These are phyloP conservation scores for Podospora tetraspora DNA, from an alignment of 495 filamentous ascomycete genomes.

Conservation along the genomic window DNA sequence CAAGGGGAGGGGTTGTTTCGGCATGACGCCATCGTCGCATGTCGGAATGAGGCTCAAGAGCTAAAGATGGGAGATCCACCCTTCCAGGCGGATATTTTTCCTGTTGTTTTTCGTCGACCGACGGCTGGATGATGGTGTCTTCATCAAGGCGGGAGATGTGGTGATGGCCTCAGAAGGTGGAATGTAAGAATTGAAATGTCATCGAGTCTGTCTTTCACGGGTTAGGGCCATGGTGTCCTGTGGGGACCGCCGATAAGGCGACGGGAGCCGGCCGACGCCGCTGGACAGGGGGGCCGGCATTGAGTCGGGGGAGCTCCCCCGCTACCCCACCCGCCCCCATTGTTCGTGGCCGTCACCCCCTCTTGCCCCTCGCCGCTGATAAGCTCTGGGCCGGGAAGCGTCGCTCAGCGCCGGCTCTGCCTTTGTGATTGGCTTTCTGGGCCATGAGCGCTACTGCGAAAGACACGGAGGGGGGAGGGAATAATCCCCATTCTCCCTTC, in stretches of 20 bases:
- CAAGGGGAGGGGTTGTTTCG: background rate
- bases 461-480: background rate
- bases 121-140: background rate
- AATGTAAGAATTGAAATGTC: background rate
- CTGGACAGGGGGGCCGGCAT: background rate
- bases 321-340: background rate
- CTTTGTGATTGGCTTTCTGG: background rate
- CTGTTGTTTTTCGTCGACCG: background rate
- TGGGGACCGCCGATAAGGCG: slow-evolving; percentile 10
- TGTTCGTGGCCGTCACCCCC: slow-evolving; percentile 2
- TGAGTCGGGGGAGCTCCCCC: slow-evolving; percentile 1
- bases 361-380: background rate
- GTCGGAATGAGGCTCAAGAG: background rate
- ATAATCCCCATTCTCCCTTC: background rate
- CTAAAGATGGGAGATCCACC: background rate
- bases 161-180: background rate
- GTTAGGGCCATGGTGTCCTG: slow-evolving; percentile 5
- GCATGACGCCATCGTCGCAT: background rate
- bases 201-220: background rate
- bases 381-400: background rate
- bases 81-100: background rate
- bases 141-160: background rate
- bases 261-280: slow-evolving; percentile 17
- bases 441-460: background rate
- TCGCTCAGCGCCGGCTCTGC: background rate